Evolutionary conservation across 2,329 filamentous ascomycete genomes (phyloP), one percentile per base, ranked within the genome.

Genomic region (Nemania sp.): DNA sequence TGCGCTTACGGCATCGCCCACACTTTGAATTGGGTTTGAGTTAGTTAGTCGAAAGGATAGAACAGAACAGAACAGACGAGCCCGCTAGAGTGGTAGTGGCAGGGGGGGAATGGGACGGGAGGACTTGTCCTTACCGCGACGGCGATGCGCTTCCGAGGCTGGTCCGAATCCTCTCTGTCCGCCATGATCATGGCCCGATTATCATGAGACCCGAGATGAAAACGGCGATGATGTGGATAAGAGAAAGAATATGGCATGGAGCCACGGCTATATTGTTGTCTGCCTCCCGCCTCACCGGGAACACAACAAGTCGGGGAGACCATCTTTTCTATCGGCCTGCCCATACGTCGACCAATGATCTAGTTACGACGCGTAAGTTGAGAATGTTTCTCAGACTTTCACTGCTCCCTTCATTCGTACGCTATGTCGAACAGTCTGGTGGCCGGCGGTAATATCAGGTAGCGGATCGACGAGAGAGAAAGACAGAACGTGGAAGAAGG

Each of bases 1-100:
- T 97, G 54, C 93, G 84, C 75, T 93, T 92, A 56, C 93, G 85
- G 73, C 93, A 97, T 62, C 93, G 85, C 30, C 85, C 84, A 71
- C 93, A 97, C 93, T 97, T 66, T 37, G 20, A 11, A 31, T 4
- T 33, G 49, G 45, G 23, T 61, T 52, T 60, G 30, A 46, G 59
- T 64, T 39, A 64, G 56, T 55, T 20, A 23, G 30, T 31, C 11
- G 22, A 30, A 53, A 45, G 49, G 30, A 30, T 15, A 17, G 26
- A 24, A 30, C 17, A 49, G 39, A 19, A 44, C 17, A 37, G 22
- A 20, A 11, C 26, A 31, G n/a, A 31, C 28, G 28, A 11, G n/a
- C 28, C 9, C 11, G n/a, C 26, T 31, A 26, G n/a, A 26, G 40
- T n/a, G 30, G 30, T 46, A 40, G 49, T 45, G 46, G 44, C 48